Conservation (phyloP, 108 stramenopile genomes). For the Fragilariopsis cylindrus region DNA sequence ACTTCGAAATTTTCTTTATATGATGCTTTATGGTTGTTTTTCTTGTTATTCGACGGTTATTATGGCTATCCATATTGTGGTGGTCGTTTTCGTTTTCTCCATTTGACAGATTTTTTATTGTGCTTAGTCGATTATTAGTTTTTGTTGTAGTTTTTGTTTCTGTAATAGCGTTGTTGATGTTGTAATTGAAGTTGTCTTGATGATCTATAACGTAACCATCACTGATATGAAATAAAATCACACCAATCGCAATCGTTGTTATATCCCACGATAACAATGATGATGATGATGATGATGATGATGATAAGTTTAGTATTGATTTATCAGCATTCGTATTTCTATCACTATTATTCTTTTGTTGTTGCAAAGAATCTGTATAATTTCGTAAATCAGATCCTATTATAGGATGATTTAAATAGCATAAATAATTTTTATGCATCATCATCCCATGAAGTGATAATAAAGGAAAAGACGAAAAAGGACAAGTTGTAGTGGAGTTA, state of each 20-base stretch:
- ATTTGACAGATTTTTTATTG: no score
- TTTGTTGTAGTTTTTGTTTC: no score
- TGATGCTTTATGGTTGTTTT: no score
- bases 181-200: neutral
- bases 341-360: neutral
- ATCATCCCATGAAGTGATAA: slow-evolving; percentile 19
- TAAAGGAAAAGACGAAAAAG: slow-evolving; percentile 2
- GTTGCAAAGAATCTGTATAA: neutral
- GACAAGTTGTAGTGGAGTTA: neutral
- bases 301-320: neutral
- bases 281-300: no score
- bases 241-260: neutral
- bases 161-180: no score
- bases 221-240: neutral
- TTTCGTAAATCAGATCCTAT: slow-evolving; percentile 8
- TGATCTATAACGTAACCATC: neutral
- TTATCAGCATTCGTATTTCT: neutral
- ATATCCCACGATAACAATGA: neutral
- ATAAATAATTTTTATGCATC: slow-evolving; percentile 20
- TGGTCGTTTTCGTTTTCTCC: no score
- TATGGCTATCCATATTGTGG: no score
- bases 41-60: no score
- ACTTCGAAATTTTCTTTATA: no score
- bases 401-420: slow-evolving; percentile 23
- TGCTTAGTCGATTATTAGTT: no score